These are phyloP conservation scores for Tubosaeta sp. DNA, from an alignment of 768 basidiomycete species.

Conservation along the genomic window DNA sequence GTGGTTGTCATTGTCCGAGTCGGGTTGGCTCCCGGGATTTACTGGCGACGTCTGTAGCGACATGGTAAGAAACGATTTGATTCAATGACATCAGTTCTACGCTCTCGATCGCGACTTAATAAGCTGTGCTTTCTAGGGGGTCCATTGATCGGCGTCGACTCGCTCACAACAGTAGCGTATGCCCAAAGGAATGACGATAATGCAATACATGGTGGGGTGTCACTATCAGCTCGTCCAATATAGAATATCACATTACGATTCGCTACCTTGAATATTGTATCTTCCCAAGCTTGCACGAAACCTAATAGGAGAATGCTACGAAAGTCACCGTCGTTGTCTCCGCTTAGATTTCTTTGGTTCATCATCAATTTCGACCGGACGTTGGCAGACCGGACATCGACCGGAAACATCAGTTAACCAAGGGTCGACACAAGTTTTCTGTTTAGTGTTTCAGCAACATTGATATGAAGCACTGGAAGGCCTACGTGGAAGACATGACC, in stretches of 20 bases:
- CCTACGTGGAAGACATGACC: slow-evolving; percentile 90
- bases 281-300: slow-evolving; percentile 10
- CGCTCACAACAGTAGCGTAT: slow-evolving; percentile 4
- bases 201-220: slow-evolving; percentile 20
- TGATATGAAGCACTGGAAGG: slow-evolving; percentile 6
- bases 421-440: slow-evolving; percentile 88
- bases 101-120: slow-evolving; percentile 12
- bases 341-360: slow-evolving; percentile 31
- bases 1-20: background rate
- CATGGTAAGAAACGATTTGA: background rate
- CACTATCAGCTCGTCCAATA: slow-evolving; percentile 26
- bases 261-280: slow-evolving; percentile 26
- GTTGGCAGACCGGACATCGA: slow-evolving; percentile 84
- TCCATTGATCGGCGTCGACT: background rate
- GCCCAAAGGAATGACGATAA: slow-evolving; percentile 24
- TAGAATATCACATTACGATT: slow-evolving; percentile 30
- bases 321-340: slow-evolving; percentile 18
- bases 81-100: too few species aligned
- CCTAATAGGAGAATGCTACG: slow-evolving; percentile 2
- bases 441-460: slow-evolving; percentile 5
- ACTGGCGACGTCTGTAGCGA: slow-evolving; percentile 1
- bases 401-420: slow-evolving; percentile 86
- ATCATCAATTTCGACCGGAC: slow-evolving; percentile 54
- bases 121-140: slow-evolving; percentile 9
- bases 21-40: slow-evolving; percentile 1